Evolutionary conservation across 2,329 filamentous ascomycete genomes (phyloP).

Genomic region (Aspergillus ibericus): DNA sequence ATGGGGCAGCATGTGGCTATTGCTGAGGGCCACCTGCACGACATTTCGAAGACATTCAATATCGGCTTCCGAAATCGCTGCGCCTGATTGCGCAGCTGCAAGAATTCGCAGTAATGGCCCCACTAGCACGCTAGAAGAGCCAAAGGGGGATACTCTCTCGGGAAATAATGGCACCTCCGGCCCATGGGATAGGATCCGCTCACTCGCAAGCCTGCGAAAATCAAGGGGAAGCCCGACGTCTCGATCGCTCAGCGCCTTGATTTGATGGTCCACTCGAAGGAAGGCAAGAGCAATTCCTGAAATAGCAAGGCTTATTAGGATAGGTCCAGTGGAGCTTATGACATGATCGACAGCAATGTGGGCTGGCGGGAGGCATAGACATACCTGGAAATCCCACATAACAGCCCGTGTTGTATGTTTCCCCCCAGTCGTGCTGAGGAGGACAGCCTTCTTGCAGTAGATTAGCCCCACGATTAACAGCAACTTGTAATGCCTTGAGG

Average conservation of each 20-base stretch:
- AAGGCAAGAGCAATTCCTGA: slow-evolving; percentile 40
- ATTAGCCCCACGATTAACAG: slow-evolving; percentile 29
- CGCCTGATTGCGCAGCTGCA: slow-evolving; percentile 13
- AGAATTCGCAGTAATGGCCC: slow-evolving; percentile 31
- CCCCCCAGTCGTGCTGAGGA: slow-evolving; percentile 24
- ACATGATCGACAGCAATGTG: background rate
- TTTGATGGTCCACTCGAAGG: slow-evolving; percentile 40
- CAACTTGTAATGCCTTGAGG: slow-evolving; percentile 31
- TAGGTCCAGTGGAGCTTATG: background rate
- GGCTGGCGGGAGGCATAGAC: background rate
- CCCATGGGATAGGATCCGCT: slow-evolving; percentile 27
- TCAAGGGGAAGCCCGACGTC: slow-evolving; percentile 18
- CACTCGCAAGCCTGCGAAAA: slow-evolving; percentile 28
- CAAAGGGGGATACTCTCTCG: slow-evolving; percentile 36
- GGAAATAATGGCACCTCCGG: slow-evolving; percentile 27
- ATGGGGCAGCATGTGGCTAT: slow-evolving; percentile 28
- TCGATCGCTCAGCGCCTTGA: slow-evolving; percentile 22
- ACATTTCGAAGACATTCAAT: slow-evolving; percentile 30
- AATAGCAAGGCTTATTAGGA: slow-evolving; percentile 1
- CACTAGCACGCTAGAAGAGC: slow-evolving; percentile 31
- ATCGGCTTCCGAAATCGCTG: slow-evolving; percentile 27
- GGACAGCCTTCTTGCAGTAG: slow-evolving; percentile 26
- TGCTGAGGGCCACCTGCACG: slow-evolving; percentile 29
- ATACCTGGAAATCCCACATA: slow-evolving; percentile 37
- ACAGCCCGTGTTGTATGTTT: slow-evolving; percentile 24